Conservation (phyloP, 2,329 filamentous ascomycete species). For the Ceratocystis diversiconidia region DNA sequence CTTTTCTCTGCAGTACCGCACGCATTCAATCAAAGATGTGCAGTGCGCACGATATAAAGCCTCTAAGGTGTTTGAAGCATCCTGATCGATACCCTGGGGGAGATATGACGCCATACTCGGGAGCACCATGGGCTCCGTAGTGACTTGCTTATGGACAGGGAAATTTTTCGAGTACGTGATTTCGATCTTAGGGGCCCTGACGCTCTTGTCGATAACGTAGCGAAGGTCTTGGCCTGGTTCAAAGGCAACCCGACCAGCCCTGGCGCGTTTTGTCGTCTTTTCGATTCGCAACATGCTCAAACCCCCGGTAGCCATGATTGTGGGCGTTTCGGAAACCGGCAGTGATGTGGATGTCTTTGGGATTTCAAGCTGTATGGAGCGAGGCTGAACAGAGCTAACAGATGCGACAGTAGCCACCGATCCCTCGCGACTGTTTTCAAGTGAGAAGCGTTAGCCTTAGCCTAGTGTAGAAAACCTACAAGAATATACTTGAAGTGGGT, state of each 20-base stretch:
- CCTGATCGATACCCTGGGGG: conserved; percentile 66
- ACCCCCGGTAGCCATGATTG: neutral
- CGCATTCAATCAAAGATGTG: conserved; percentile 86
- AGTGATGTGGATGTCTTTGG: neutral
- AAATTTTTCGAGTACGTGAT: conserved; percentile 44
- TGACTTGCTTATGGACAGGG: conserved; percentile 29
- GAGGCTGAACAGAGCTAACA: neutral
- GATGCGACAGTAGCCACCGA: conserved; percentile 3
- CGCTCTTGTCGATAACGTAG: conserved; percentile 34
- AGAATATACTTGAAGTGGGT: no score
- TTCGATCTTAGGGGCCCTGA: conserved; percentile 42
- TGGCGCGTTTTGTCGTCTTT: conserved; percentile 4
- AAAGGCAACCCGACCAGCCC: conserved; percentile 10
- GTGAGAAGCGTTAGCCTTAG: neutral
- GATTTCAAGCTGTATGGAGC: neutral
- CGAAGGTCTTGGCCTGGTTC: conserved; percentile 16
- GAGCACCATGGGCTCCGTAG: conserved; percentile 60
- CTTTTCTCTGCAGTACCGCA: conserved; percentile 92
- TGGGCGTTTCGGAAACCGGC: neutral
- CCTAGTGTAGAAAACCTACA: neutral
- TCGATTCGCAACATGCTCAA: conserved; percentile 21
- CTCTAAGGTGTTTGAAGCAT: conserved; percentile 71
- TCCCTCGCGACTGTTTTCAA: neutral
- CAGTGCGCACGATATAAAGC: conserved; percentile 90
- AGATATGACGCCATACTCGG: conserved; percentile 76